Base-by-base conservation (phyloP, 805 yeast genomes). In the Yarrowia sp. region DNA sequence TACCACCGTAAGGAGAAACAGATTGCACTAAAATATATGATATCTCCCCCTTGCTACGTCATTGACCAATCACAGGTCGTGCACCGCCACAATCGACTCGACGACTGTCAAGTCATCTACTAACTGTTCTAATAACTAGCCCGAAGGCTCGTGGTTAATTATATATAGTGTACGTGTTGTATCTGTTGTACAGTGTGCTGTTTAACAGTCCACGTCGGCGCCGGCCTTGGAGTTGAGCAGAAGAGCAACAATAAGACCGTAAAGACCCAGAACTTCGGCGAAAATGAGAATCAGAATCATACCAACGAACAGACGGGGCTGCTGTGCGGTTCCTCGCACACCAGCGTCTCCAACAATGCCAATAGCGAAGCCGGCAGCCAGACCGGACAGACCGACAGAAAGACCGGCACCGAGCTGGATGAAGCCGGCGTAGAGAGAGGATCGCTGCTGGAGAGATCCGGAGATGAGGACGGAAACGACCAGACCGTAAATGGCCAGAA, bases 291-390 rank as follows among this genome's bases (percentile, higher is more conserved):
- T 94, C 84, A 94, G 88, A 84, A 94, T 91, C 96, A 94, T 94
- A 81, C 98, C 98, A 73, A 94, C 98, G 81, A 94, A 94, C 78
- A 94, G 86, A 85, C 97, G 90, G 79, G 98, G 98, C 83, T 94
- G 99, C 82, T 93, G 98, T 72, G 97, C 95, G 74, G 93, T 89
- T 82, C 97, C 97, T 85, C 98, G 91, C 70, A 94, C 98, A 86
- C 99, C 99, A 70, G 97, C 98, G 80, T 94, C 99, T 81, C 99
- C 99, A 74, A 94, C 99, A 74, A 94, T 94, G 83, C 99, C 99
- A 83, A 94, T 94, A 80, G 99, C 98, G 78, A 92, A 94, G 75
- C 99, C 99, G 73, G 98, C 97, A 78, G 98, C 98, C 78, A 94
- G 86, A 80, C 98, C 97, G 72, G 97, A 89, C 75, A 94, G 85